Percentiles rank a stretch among this genome's conserved stretches.
Conservation (phyloP, 2,329 filamentous ascomycete genomes). For the Fusarium phyllophilum region DNA sequence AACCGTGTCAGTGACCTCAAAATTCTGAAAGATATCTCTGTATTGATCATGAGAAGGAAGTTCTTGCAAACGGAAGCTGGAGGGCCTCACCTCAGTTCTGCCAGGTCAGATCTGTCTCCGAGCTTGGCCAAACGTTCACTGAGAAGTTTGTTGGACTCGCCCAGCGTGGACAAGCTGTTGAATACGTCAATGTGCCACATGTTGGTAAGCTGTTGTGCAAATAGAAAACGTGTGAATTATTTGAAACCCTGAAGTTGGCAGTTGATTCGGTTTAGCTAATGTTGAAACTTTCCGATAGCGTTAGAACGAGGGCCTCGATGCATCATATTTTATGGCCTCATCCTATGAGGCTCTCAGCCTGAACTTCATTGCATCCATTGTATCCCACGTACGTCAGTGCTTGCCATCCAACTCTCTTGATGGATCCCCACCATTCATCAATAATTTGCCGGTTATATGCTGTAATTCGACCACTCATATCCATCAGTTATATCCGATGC, state of each 20-base stretch:
- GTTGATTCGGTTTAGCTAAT: background rate
- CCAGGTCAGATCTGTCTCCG: background rate
- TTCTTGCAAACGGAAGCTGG: accelerated
- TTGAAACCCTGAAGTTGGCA: background rate
- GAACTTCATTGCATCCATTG: background rate
- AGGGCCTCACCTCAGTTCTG: background rate
- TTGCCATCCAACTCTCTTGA: background rate
- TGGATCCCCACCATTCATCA: background rate
- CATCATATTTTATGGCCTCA: background rate
- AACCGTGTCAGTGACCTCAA: background rate
- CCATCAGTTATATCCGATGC: background rate
- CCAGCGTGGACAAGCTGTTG: background rate
- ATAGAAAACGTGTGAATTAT: background rate
- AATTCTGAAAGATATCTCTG: background rate
- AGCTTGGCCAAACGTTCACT: background rate
- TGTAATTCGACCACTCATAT: background rate
- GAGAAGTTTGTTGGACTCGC: background rate
- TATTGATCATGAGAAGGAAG: background rate
- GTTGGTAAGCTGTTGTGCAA: background rate
- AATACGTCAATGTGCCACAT: background rate
- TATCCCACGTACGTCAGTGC: background rate
- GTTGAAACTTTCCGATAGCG: background rate
- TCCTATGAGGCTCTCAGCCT: background rate
- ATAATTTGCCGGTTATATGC: background rate
- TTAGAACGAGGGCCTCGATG: background rate